A percentile compares a stretch with the other conserved stretches of the same genome.
Conservation (phyloP, 2,329 filamentous ascomycete genomes). For the Plenodomus biglobosus region DNA sequence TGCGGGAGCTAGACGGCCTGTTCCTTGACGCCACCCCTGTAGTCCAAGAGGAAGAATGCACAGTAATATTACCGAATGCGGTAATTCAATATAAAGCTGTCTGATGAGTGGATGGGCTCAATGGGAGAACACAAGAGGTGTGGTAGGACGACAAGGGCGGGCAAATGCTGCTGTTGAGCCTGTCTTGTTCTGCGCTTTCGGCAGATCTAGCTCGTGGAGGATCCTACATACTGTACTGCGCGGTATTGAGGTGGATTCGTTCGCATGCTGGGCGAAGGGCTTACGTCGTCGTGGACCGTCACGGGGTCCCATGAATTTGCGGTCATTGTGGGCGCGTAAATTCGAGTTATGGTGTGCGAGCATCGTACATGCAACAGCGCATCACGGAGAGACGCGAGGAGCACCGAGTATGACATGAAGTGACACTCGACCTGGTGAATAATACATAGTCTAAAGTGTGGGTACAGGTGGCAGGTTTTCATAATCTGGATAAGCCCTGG, state of each 20-base stretch:
- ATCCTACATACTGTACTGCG: not conserved
- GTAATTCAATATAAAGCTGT: slow-evolving; percentile 16
- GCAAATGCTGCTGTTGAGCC: slow-evolving; percentile 3
- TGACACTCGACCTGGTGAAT: not conserved
- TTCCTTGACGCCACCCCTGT: slow-evolving; percentile 19
- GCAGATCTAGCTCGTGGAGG: not conserved
- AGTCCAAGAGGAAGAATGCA: slow-evolving; percentile 6
- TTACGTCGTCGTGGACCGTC: too few relatives aligned
- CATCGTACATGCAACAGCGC: slow-evolving; percentile 23
- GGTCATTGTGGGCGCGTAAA: slow-evolving; percentile 32
- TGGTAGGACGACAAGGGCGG: slow-evolving; percentile 8
- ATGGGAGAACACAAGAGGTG: slow-evolving; percentile 1
- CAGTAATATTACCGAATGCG: slow-evolving; percentile 17
- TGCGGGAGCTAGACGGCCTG: slow-evolving; percentile 19
- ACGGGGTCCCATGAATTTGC: slow-evolving; percentile 18
- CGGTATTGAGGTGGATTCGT: not conserved
- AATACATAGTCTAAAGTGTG: slow-evolving; percentile 3
- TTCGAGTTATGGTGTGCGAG: slow-evolving; percentile 23
- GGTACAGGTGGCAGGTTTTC: not conserved
- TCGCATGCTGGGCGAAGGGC: too few relatives aligned
- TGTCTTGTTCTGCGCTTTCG: not conserved
- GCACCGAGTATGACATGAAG: not conserved
- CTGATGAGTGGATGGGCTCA: slow-evolving; percentile 6
- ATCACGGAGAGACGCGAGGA: not conserved
- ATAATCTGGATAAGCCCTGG: not conserved